Base-by-base conservation (phyloP, 2,329 filamentous ascomycete species). In the Colletotrichum euphorbiae region DNA sequence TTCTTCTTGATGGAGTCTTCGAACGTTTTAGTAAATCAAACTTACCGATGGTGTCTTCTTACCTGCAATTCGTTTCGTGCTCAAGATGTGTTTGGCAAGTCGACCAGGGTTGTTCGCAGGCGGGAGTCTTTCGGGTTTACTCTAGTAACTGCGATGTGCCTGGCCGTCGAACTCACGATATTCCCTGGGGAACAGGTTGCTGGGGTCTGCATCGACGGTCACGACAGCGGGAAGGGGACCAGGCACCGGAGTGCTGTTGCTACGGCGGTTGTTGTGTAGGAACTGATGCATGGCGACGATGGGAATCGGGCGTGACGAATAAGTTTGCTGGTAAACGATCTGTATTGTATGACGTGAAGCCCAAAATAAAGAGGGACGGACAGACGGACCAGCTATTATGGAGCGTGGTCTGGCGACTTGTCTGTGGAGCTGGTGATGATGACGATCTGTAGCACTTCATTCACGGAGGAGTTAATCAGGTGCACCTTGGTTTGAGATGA, bases 321-420 rank as follows among this genome's bases (percentile, higher is more conserved):
- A 64, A 58, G 11, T 48, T 12, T 58, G 52, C 15, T 58, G n/a
- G 3, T 40, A 52, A 52, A 52, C 55, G 67, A 67, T 57, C 33
- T 67, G 24, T 52, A 36, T 13, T 24, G 33, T 2, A 61, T 52
- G 45, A 21, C 38, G 40, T 38, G 46, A 24, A 46, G 33, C 36
- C 55, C 48, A 60, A 61, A 67, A 28, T 28, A 56, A 67, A 54
- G 67, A 69, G 57, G 51, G 62, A 67, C 28, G 45, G 57, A 61
- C 43, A 28, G 13, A 24, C 19, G 36, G 50, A 51, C 67, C 51
- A 51, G 43, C 63, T 56, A 9, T 60, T 40, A 31, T 33, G 36
- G 40, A 28, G 33, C 36, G 54, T 55, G 42, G 42, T 59, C 55
- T 60, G 24, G 24, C 42, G 48, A 33, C 19, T 36, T 42, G 40